Evolutionary conservation across 2,329 filamentous ascomycete species (phyloP).

Genomic region (Phoma sp.): DNA sequence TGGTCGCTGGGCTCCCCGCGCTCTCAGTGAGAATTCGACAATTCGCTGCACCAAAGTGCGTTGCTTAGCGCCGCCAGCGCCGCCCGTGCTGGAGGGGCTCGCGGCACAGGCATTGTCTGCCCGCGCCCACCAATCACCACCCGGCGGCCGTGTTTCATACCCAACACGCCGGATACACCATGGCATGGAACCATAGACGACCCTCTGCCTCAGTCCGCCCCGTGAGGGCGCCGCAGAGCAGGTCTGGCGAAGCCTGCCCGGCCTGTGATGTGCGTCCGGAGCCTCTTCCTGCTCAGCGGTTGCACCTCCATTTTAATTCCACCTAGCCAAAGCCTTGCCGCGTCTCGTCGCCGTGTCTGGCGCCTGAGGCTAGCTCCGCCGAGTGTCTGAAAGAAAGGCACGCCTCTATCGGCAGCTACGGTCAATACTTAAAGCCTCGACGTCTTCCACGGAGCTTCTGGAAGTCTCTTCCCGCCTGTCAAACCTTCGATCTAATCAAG

Average conservation of each 20-base stretch:
- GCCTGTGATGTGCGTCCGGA: slow-evolving; percentile 11
- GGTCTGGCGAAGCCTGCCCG: slow-evolving; percentile 5
- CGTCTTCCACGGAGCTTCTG: slow-evolving; percentile 19
- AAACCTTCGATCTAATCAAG: neutral
- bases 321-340: too few relatives aligned
- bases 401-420: neutral
- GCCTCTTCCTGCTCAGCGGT: slow-evolving; percentile 6
- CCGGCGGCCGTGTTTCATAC: slow-evolving; percentile 8
- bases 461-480: slow-evolving; percentile 17
- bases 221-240: neutral
- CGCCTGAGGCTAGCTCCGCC: neutral
- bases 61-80: slow-evolving; percentile 11
- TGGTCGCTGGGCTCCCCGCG: slow-evolving; percentile 13
- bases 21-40: slow-evolving; percentile 8
- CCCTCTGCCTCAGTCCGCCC: slow-evolving; percentile 1
- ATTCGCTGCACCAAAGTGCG: slow-evolving; percentile 8
- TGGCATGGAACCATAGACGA: neutral
- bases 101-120: neutral
- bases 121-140: slow-evolving; percentile 2
- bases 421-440: slow-evolving; percentile 9
- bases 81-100: too few relatives aligned
- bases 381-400: neutral
- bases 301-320: too few relatives aligned
- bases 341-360: too few relatives aligned
- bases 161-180: neutral